A percentile compares a stretch with the other conserved stretches of the same genome.
These are phyloP conservation scores for Lactarius trivialis DNA, from an alignment of 768 basidiomycete species.

Conservation along the genomic window DNA sequence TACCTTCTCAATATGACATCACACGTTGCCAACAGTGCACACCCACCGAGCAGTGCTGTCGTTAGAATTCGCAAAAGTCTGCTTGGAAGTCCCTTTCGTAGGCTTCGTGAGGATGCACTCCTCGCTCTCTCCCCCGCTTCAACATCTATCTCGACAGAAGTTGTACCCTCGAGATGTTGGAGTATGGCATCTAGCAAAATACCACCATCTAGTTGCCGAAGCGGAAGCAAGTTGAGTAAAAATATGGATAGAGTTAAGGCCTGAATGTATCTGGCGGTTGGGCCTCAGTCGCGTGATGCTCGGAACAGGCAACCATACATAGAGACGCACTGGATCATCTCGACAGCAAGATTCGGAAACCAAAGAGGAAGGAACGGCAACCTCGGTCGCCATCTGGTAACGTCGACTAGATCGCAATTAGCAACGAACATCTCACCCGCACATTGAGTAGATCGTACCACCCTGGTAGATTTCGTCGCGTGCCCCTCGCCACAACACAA, in stretches of 20 bases:
- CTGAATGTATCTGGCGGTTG: slow-evolving; percentile 44
- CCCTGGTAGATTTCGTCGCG: slow-evolving; percentile 56
- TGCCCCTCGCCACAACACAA: slow-evolving; percentile 73
- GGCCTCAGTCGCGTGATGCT: background rate
- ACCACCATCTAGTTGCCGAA: slow-evolving; percentile 65
- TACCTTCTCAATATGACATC: slow-evolving; percentile 10
- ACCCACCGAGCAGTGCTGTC: slow-evolving; percentile 7
- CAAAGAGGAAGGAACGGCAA: slow-evolving; percentile 33
- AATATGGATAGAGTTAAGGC: slow-evolving; percentile 72
- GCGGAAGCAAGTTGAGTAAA: slow-evolving; percentile 75
- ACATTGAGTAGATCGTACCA: slow-evolving; percentile 36
- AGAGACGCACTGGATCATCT: slow-evolving; percentile 52
- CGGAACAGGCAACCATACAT: background rate
- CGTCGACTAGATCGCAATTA: slow-evolving; percentile 39
- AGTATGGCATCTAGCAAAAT: slow-evolving; percentile 42
- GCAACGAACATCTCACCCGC: background rate
- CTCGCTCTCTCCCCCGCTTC: slow-evolving; percentile 9
- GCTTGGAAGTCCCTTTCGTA: slow-evolving; percentile 12
- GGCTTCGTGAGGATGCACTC: background rate
- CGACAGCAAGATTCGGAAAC: slow-evolving; percentile 33
- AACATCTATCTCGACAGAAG: slow-evolving; percentile 4
- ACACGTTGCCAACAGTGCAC: slow-evolving; percentile 6
- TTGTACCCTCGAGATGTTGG: slow-evolving; percentile 3
- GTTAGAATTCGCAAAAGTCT: slow-evolving; percentile 1
- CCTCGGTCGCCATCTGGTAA: slow-evolving; percentile 45